Evolutionary conservation across 129 eudicot genomes (phyloP).

Genomic region (Escallonia rubra): DNA sequence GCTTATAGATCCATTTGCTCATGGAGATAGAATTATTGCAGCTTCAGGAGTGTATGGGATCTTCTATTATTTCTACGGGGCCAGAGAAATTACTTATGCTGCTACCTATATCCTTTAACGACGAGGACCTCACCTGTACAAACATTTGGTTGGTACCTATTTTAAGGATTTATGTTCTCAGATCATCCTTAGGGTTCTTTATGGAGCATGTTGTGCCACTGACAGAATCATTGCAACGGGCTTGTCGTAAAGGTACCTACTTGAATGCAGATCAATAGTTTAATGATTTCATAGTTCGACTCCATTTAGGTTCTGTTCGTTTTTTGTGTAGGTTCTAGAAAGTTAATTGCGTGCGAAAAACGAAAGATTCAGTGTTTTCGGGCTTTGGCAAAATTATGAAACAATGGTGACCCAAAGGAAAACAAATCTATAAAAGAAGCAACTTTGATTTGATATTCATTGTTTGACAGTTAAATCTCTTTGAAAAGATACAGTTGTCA

Average conservation of each 20-base stretch:
- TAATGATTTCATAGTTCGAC: not conserved
- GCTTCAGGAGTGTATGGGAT: conserved; percentile 77
- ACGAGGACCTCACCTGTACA: conserved; percentile 48
- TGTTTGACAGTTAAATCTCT: no score
- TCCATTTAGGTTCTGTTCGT: no score
- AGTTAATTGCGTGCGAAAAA: no score
- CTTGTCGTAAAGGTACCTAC: conserved; percentile 58
- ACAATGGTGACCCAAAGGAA: no score
- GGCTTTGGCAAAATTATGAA: no score
- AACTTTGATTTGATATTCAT: no score
- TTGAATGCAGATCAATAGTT: not conserved
- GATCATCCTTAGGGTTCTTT: conserved; percentile 78
- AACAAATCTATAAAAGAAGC: no score
- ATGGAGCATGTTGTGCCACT: conserved; percentile 71
- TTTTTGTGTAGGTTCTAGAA: no score
- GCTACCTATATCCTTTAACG: conserved; percentile 61
- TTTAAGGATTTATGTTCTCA: conserved; percentile 53
- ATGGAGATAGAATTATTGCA: conserved; percentile 20
- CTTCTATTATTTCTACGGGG: conserved; percentile 85
- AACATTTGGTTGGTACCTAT: conserved; percentile 79
- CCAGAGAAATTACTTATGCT: conserved; percentile 59
- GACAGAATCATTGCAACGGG: conserved; percentile 60
- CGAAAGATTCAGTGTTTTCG: no score
- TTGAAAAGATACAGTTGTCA: no score
- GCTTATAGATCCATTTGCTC: no score